Base-by-base conservation (phyloP, 176 grass and related monocot genomes). In the Poa pratensis region DNA sequence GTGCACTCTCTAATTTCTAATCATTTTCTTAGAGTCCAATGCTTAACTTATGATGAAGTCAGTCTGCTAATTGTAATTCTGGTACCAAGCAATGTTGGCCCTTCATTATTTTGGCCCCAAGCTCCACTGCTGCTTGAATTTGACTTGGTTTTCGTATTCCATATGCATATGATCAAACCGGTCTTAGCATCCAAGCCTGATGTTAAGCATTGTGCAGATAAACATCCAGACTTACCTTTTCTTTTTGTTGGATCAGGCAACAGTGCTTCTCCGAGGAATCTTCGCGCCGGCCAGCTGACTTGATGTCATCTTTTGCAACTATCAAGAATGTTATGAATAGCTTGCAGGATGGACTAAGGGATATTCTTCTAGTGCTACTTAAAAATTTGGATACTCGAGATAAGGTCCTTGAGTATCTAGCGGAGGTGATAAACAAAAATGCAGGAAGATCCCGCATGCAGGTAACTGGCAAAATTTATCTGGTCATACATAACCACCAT, bases 201-300 rank as follows among this genome's bases (percentile, higher is more conserved):
- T 2, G 17, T 68, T 39, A 10, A 68, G 19, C 65, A 18, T 40
- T 70, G 37, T 22, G 67, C 67, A 70, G n/a, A 40, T 70, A 42
- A 70, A 42, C 35, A 70, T 70, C 4, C 7, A 22, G 40, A 46
- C 6, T 67, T 51, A 65, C 17, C 7, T 18, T 67, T n/a, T 22
- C 67, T 66, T 75, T 55, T 54, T 55, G 22, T 81, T 88, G 78
- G 40, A 28, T 66, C 85, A 98, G 93, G 77, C 91, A 95, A 83
- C 96, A 99, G 54, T 99, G 96, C 76, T 99, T 99, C 89, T 94
- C 91, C 7, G 90, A 94, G 42, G 87, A 88, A 81, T 92, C 96
- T 40, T 89, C 89, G 57, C 89, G 86, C 5, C 60, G 96, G 0
- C 91, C 93, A 12, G 91, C 93, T 79, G 93, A 99, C 89, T 52